These are phyloP conservation scores for Bocquillonia castaneifolia DNA, from an alignment of 441 rosid species.

Conservation along the genomic window DNA sequence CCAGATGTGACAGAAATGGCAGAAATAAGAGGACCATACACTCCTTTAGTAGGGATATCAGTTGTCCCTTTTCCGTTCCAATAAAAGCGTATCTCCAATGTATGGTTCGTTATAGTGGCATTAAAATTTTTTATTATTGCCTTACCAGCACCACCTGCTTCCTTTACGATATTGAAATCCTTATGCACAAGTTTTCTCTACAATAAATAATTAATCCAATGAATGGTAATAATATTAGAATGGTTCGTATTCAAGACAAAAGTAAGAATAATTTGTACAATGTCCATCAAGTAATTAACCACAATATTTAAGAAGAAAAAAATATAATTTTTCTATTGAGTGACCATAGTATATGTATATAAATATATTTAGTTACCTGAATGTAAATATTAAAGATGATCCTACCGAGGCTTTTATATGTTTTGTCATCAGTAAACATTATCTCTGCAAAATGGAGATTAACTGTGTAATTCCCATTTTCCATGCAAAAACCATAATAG, in stretches of 20 bases:
- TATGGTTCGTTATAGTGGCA: slow-evolving; percentile 27
- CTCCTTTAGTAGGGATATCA: slow-evolving; percentile 38
- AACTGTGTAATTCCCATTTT: slow-evolving; percentile 43
- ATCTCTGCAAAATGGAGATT: slow-evolving; percentile 64
- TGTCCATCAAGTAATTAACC: too few relatives aligned
- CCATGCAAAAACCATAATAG: slow-evolving; percentile 49
- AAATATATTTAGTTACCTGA: slow-evolving; percentile 36
- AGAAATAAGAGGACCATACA: slow-evolving; percentile 59
- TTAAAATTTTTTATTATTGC: slow-evolving; percentile 28
- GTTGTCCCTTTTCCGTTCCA: slow-evolving; percentile 64
- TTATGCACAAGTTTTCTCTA: slow-evolving; percentile 32
- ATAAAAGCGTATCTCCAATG: slow-evolving; percentile 46
- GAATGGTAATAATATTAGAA: not conserved
- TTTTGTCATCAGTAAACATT: slow-evolving; percentile 28
- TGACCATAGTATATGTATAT: too few relatives aligned
- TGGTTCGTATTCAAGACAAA: not conserved
- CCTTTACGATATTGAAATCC: slow-evolving; percentile 44
- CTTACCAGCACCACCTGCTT: slow-evolving; percentile 41
- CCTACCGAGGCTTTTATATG: slow-evolving; percentile 40
- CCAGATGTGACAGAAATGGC: slow-evolving; percentile 43
- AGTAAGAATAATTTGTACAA: too few relatives aligned
- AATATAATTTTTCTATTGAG: not conserved
- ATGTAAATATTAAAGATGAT: slow-evolving; percentile 53
- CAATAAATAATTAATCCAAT: not conserved
- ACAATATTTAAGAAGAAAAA: too few relatives aligned